Conservation (phyloP, 495 filamentous ascomycete genomes). For the Sporormia fimetaria region DNA sequence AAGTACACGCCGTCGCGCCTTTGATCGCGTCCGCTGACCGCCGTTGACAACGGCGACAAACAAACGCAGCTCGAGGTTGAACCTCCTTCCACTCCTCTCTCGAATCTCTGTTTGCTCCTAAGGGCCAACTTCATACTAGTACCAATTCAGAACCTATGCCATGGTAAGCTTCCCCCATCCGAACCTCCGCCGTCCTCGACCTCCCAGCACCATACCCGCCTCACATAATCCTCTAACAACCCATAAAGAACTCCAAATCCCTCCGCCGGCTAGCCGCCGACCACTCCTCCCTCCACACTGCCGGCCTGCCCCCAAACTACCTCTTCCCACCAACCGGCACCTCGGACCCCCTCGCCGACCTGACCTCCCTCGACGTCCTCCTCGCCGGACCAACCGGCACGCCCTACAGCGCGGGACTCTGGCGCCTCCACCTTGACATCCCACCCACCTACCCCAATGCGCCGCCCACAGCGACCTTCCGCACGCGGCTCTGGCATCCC, state of each 20-base stretch:
- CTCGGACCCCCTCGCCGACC: constrained; percentile 39
- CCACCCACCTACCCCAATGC: constrained; percentile 52
- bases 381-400: constrained; percentile 54
- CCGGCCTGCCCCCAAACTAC: constrained; percentile 55
- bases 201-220: no score
- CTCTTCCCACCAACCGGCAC: constrained; percentile 41
- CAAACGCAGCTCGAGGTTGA: no score
- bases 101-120: no score
- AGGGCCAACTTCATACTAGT: no score
- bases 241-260: constrained; percentile 38
- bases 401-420: constrained; percentile 49
- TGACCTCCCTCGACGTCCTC: constrained; percentile 49
- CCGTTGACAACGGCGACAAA: no score
- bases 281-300: constrained; percentile 47
- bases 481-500: constrained; percentile 60
- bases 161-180: no score
- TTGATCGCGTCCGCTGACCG: no score
- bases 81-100: no score
- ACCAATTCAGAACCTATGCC: no score
- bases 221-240: no score
- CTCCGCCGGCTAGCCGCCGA: constrained; percentile 56
- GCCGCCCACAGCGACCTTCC: constrained; percentile 57
- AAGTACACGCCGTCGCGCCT: no score
- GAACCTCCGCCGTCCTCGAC: no score
- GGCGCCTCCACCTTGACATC: constrained; percentile 52